A percentile compares a stretch with the other conserved stretches of the same genome.
Evolutionary conservation across 2,329 filamentous ascomycete genomes (phyloP).

Genomic region (Colletotrichum destructivum): DNA sequence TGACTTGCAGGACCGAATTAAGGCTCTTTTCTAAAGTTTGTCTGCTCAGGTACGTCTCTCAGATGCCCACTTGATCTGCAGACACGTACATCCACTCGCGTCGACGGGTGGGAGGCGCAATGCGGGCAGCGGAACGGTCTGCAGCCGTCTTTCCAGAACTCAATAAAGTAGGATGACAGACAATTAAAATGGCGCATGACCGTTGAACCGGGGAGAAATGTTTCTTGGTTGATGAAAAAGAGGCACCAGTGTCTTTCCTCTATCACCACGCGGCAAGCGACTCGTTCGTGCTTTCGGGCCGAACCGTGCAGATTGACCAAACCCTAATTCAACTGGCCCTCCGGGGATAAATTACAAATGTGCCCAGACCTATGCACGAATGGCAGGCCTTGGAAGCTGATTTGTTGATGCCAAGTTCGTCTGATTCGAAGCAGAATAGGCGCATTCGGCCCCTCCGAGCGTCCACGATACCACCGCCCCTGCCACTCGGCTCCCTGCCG

Average conservation of each 20-base stretch:
- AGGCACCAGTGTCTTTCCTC: neutral
- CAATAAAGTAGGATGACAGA: neutral
- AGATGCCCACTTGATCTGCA: neutral
- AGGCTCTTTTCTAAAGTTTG: neutral
- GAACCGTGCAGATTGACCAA: constrained; percentile 37
- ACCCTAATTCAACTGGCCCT: neutral
- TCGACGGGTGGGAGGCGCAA: neutral
- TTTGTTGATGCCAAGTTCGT: constrained; percentile 15
- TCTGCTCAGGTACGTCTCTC: neutral
- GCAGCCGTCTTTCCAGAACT: neutral
- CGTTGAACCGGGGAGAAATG: neutral
- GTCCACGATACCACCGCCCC: neutral
- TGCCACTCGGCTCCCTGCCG: constrained; percentile 20
- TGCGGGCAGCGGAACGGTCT: neutral
- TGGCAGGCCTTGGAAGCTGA: constrained; percentile 4
- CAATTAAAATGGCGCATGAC: neutral
- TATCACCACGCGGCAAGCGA: constrained; percentile 11
- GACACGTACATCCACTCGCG: neutral
- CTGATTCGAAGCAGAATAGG: neutral
- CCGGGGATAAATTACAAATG: constrained; percentile 18
- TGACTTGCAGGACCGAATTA: neutral
- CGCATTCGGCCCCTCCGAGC: neutral
- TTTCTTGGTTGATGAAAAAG: neutral
- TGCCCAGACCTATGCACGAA: constrained; percentile 9
- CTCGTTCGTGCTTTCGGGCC: constrained; percentile 30